These are phyloP conservation scores for Pochonia chlamydosporia DNA, from an alignment of 2,329 filamentous ascomycete genomes.

Conservation along the genomic window DNA sequence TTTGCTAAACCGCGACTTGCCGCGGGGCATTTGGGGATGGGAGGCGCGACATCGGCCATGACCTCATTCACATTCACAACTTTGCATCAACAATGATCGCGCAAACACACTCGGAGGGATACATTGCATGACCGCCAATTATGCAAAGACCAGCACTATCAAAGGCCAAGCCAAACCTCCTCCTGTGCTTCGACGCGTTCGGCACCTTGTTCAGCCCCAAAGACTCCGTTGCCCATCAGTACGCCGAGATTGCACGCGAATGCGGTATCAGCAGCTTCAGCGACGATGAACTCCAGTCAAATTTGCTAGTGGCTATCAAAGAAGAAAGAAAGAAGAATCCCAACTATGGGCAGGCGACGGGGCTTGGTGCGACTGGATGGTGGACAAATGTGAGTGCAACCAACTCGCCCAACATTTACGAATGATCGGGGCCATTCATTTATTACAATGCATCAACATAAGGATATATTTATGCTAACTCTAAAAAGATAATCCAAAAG, in stretches of 20 bases:
- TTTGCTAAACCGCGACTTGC: too few species aligned
- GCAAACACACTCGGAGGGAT: too few species aligned
- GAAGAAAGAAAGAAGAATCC: conserved; percentile 40
- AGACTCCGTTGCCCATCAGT: conserved; percentile 44
- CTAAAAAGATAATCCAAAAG: conserved; percentile 42
- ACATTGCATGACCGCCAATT: too few species aligned
- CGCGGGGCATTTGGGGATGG: too few species aligned
- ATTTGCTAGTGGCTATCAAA: conserved; percentile 39
- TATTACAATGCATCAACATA: too few species aligned
- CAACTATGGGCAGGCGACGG: conserved; percentile 52
- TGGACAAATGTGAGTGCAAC: conserved; percentile 53
- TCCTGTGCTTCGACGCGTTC: conserved; percentile 60
- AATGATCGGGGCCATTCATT: too few species aligned
- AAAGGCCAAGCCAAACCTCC: conserved; percentile 34
- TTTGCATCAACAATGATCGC: too few species aligned
- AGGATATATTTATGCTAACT: not conserved
- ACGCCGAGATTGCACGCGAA: conserved; percentile 43
- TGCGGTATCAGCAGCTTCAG: conserved; percentile 40
- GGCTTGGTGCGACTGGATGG: conserved; percentile 48
- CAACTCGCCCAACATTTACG: not conserved
- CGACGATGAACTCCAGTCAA: conserved; percentile 31
- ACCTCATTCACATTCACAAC: too few species aligned
- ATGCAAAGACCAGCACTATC: too few species aligned
- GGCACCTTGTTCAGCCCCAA: conserved; percentile 56
- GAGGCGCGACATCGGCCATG: too few species aligned